Conservation (phyloP, 2,329 filamentous ascomycete genomes). For the Pseudocercospora pini-densiflorae region DNA sequence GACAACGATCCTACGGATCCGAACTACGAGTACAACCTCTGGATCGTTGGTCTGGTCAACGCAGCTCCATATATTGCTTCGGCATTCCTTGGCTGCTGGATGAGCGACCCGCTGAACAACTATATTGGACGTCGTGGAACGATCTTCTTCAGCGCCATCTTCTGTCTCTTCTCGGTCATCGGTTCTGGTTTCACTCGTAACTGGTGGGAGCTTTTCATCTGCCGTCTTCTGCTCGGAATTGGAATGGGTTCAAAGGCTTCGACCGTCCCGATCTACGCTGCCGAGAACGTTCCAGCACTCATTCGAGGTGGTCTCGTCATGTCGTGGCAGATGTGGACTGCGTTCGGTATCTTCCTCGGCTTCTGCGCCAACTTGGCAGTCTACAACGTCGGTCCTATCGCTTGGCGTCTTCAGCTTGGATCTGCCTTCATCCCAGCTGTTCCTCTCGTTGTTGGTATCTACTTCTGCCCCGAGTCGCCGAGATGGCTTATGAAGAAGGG, state of each 20-base stretch:
- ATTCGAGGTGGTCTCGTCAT: constrained; percentile 50
- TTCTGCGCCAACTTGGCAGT: background rate
- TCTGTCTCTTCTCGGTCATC: constrained; percentile 67
- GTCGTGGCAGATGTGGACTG: constrained; percentile 45
- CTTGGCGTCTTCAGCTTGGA: constrained; percentile 66
- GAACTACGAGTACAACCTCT: background rate
- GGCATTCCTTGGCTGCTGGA: constrained; percentile 45
- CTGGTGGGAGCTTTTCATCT: constrained; percentile 73
- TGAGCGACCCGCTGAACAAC: constrained; percentile 54
- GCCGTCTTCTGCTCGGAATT: constrained; percentile 72
- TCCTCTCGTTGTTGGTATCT: constrained; percentile 56
- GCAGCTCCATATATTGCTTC: constrained; percentile 54
- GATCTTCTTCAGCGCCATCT: constrained; percentile 42
- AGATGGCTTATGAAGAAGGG: constrained; percentile 36
- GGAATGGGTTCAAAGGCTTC: constrained; percentile 46
- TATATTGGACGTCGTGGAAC: constrained; percentile 41
- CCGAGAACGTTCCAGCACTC: constrained; percentile 51
- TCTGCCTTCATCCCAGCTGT: constrained; percentile 70
- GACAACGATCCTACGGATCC: background rate
- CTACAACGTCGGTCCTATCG: constrained; percentile 58
- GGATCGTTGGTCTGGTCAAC: constrained; percentile 4
- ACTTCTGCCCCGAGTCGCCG: constrained; percentile 52
- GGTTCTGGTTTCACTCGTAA: constrained; percentile 64
- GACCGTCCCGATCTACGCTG: constrained; percentile 47
- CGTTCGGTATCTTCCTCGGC: constrained; percentile 68